Evolutionary conservation across 371 early-diverging fungal species (phyloP).

Genomic region (Choanephora cucurbitarum): DNA sequence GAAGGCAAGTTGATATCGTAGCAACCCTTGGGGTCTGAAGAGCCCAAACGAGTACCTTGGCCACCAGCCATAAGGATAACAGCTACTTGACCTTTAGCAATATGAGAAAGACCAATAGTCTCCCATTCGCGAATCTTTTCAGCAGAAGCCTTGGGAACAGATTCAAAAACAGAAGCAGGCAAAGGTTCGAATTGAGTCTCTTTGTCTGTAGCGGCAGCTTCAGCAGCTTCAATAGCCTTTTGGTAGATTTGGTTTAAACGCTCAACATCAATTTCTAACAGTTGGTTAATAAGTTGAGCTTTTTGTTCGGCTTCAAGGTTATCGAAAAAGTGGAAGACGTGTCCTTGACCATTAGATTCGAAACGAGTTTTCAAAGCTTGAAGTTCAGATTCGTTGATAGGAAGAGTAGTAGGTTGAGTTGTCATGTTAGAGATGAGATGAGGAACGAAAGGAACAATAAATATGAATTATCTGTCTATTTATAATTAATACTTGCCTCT

Average conservation of each 20-base stretch:
- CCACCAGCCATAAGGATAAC: conserved; percentile 88
- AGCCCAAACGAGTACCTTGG: conserved; percentile 82
- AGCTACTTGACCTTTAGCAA: conserved; percentile 89
- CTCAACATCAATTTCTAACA: conserved; percentile 74
- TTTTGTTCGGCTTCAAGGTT: conserved; percentile 63
- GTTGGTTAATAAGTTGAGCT: conserved; percentile 62
- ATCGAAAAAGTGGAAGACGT: conserved; percentile 85
- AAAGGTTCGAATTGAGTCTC: conserved; percentile 71
- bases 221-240: conserved; percentile 64
- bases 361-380: conserved; percentile 63
- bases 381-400: conserved; percentile 37
- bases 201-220: conserved; percentile 40
- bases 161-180: conserved; percentile 74
- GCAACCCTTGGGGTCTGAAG: conserved; percentile 80
- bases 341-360: conserved; percentile 83
- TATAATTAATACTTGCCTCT: conserved; percentile 31
- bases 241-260: conserved; percentile 79
- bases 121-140: conserved; percentile 72
- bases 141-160: conserved; percentile 61
- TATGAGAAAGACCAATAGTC: conserved; percentile 71
- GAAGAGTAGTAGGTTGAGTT: conserved; percentile 25
- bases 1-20: conserved; percentile 79
- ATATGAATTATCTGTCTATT: conserved; percentile 17
- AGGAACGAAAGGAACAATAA: conserved; percentile 8
- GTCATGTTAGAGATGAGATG: conserved; percentile 14